phyloP scores from a whole-genome alignment of 2,329 filamentous ascomycete species.

The Penicillium oxalicum region DNA sequence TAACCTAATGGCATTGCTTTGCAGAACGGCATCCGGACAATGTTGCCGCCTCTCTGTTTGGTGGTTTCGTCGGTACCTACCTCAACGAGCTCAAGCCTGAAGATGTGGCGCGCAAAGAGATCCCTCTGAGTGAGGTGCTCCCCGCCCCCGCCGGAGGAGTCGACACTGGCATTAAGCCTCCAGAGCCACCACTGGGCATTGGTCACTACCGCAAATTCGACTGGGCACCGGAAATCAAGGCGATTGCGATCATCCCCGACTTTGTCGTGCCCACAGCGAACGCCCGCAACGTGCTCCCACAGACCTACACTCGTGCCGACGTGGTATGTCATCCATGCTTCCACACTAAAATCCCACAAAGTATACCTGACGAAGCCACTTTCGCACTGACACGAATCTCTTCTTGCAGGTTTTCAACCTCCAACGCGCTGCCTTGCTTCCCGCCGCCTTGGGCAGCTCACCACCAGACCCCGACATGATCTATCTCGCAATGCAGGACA shows the following conservation, averaged over 20 bases:
- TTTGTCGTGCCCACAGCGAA: constrained; percentile 95
- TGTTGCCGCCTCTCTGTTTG: constrained; percentile 89
- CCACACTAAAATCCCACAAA: not conserved
- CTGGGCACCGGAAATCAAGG: constrained; percentile 93
- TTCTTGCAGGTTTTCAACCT: constrained; percentile 66
- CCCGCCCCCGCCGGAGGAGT: constrained; percentile 83
- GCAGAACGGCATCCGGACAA: constrained; percentile 80
- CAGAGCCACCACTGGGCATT: constrained; percentile 83
- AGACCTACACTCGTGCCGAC: constrained; percentile 71
- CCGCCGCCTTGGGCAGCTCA: constrained; percentile 79
- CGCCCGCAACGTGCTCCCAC: constrained; percentile 77
- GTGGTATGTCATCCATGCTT: constrained; percentile 55
- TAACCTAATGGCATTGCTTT: not conserved
- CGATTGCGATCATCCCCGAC: constrained; percentile 89
- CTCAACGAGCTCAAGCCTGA: constrained; percentile 85
- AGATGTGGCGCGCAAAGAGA: constrained; percentile 84
- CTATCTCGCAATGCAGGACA: constrained; percentile 97
- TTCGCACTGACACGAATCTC: too few relatives aligned
- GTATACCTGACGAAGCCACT: not conserved
- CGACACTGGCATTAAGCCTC: constrained; percentile 80
- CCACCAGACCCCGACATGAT: constrained; percentile 91
- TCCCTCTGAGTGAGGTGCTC: constrained; percentile 88
- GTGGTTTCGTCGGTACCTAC: constrained; percentile 94
- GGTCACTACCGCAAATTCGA: constrained; percentile 94
- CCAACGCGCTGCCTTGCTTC: constrained; percentile 84